phyloP scores from a whole-genome alignment of 164 flowering plant species.

The Saururus chinensis region DNA sequence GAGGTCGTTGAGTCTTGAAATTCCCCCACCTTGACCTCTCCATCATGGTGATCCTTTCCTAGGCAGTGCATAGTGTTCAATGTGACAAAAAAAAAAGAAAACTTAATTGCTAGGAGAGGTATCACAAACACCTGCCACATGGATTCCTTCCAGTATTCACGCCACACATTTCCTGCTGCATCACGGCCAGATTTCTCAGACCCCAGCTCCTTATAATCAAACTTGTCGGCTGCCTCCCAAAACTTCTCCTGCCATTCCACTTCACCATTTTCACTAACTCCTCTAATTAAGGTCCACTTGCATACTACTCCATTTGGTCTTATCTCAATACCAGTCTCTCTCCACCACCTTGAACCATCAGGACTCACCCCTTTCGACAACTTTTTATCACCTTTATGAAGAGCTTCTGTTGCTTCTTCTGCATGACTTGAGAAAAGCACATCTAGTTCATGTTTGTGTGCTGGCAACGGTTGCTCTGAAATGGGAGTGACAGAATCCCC shows the following conservation, averaged over 20 bases:
- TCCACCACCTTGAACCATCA: conserved; percentile 95
- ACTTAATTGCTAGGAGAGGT: neutral
- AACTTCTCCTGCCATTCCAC: conserved; percentile 92
- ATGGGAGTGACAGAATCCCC: conserved; percentile 17
- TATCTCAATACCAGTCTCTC: conserved; percentile 68
- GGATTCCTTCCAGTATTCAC: conserved; percentile 86
- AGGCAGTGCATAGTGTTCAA: no score
- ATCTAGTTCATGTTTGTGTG: conserved; percentile 34
- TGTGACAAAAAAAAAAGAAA: no score
- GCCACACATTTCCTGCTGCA: conserved; percentile 87
- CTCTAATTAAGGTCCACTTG: conserved; percentile 86
- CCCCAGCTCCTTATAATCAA: conserved; percentile 86
- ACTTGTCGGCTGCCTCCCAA: conserved; percentile 91
- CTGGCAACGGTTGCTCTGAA: conserved; percentile 19
- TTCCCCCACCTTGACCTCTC: no score
- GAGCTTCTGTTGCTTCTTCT: conserved; percentile 65
- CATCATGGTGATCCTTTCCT: no score
- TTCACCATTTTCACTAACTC: conserved; percentile 64
- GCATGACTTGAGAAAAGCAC: conserved; percentile 50
- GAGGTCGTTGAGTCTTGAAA: no score
- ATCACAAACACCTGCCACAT: conserved; percentile 66
- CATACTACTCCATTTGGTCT: conserved; percentile 87
- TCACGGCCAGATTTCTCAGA: conserved; percentile 97
- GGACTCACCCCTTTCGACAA: conserved; percentile 35
- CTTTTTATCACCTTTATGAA: conserved; percentile 24